Conservation (phyloP, 148 eudicot genomes). For the Cornus kousa region DNA sequence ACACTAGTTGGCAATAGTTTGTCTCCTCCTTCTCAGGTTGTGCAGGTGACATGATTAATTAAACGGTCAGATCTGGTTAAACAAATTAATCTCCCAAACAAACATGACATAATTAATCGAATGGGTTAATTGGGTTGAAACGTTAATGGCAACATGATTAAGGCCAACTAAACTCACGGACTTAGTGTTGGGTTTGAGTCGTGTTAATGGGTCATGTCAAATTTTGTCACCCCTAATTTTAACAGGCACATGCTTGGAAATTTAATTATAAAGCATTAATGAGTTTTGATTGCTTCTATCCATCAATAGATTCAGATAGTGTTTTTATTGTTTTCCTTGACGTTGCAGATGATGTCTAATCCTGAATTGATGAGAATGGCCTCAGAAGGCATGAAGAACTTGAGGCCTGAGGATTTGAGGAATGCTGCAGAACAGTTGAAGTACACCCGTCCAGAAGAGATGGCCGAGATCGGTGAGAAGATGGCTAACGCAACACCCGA, state of each 20-base stretch:
- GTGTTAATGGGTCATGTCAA: no score
- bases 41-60: no score
- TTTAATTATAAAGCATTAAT: neutral
- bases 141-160: no score
- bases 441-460: slow-evolving; percentile 78
- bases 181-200: no score
- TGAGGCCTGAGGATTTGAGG: slow-evolving; percentile 85
- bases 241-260: neutral
- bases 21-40: no score
- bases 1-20: no score
- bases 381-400: slow-evolving; percentile 81
- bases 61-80: no score
- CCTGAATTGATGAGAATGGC: slow-evolving; percentile 95
- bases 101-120: no score
- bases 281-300: neutral
- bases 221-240: neutral
- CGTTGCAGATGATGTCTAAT: slow-evolving; percentile 93
- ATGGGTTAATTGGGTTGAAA: no score
- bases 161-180: no score
- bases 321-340: neutral
- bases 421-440: slow-evolving; percentile 93
- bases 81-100: no score
- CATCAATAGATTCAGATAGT: neutral
- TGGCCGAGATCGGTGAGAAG: slow-evolving; percentile 88
- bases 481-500: slow-evolving; percentile 94